phyloP scores from a whole-genome alignment of 768 basidiomycete species.

The Suillus spraguei region DNA sequence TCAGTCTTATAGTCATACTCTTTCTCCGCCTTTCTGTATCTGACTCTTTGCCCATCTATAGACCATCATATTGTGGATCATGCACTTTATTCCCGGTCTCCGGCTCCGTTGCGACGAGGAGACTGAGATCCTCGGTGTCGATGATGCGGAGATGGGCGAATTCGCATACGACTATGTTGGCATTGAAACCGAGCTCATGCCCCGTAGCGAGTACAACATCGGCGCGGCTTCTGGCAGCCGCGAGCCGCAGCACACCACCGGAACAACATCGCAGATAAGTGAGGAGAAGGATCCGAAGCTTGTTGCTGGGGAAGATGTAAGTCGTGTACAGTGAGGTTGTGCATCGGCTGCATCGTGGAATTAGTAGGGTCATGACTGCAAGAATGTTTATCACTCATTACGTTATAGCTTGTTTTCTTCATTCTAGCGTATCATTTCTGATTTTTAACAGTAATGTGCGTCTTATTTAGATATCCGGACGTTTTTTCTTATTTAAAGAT shows the following conservation, averaged over 20 bases:
- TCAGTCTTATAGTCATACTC: conserved; percentile 34
- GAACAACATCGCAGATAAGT: conserved; percentile 29
- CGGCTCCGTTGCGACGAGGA: conserved; percentile 68
- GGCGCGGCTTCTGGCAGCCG: conserved; percentile 32
- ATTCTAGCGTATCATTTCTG: conserved; percentile 1
- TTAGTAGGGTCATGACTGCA: neutral
- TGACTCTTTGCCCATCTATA: conserved; percentile 22
- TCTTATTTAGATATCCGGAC: conserved; percentile 2
- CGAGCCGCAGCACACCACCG: conserved; percentile 35
- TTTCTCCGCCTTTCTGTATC: neutral
- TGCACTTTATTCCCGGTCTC: conserved; percentile 86
- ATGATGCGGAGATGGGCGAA: conserved; percentile 90
- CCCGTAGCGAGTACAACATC: conserved; percentile 33
- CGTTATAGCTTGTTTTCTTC: neutral
- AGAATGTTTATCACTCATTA: neutral
- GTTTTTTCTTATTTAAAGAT: neutral
- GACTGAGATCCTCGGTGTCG: conserved; percentile 81
- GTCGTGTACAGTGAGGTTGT: neutral
- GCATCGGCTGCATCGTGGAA: neutral
- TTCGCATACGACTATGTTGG: conserved; percentile 88
- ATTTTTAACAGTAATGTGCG: neutral
- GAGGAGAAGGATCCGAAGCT: conserved; percentile 25
- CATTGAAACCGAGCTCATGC: conserved; percentile 54
- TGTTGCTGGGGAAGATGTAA: neutral
- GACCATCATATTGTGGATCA: conserved; percentile 84